Percentiles rank a stretch among this genome's conserved stretches.
Evolutionary conservation across 208 protist species (phyloP).

Genomic region (Trypanosoma melophagium): DNA sequence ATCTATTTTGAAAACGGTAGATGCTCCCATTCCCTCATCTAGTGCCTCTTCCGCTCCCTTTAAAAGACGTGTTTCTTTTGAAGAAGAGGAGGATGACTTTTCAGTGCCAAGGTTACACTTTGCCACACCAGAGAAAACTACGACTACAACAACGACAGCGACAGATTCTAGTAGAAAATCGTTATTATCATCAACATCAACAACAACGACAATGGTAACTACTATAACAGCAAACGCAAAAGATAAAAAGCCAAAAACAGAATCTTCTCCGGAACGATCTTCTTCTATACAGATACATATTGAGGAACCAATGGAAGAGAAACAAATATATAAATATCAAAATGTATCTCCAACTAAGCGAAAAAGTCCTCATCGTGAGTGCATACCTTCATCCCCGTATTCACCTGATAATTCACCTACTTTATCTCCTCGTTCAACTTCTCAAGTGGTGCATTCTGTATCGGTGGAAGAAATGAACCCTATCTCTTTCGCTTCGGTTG

Average conservation of each 20-base stretch:
- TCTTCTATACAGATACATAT: too few relatives aligned
- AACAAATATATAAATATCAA: too few relatives aligned
- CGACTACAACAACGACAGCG: too few relatives aligned
- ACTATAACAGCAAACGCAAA: too few relatives aligned
- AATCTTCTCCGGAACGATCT: too few relatives aligned
- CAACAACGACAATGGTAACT: too few relatives aligned
- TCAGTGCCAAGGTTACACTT: slow-evolving; percentile 18
- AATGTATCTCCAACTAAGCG: too few relatives aligned
- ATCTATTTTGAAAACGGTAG: slow-evolving; percentile 19
- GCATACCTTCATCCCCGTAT: background rate
- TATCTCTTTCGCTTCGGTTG: background rate
- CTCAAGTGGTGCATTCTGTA: background rate
- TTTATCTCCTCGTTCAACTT: background rate
- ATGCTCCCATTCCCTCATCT: background rate
- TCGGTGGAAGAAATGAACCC: background rate
- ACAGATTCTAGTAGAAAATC: too few relatives aligned
- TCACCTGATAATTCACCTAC: background rate
- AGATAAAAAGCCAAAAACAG: too few relatives aligned
- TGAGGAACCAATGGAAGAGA: too few relatives aligned
- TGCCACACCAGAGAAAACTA: background rate
- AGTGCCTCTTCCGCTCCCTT: background rate
- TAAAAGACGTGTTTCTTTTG: slow-evolving; percentile 20
- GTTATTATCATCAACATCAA: too few relatives aligned
- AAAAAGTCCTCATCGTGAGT: too few relatives aligned
- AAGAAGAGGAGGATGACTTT: slow-evolving; percentile 20